Conservation (phyloP, 768 basidiomycete species). For the Tricholomella constricta region DNA sequence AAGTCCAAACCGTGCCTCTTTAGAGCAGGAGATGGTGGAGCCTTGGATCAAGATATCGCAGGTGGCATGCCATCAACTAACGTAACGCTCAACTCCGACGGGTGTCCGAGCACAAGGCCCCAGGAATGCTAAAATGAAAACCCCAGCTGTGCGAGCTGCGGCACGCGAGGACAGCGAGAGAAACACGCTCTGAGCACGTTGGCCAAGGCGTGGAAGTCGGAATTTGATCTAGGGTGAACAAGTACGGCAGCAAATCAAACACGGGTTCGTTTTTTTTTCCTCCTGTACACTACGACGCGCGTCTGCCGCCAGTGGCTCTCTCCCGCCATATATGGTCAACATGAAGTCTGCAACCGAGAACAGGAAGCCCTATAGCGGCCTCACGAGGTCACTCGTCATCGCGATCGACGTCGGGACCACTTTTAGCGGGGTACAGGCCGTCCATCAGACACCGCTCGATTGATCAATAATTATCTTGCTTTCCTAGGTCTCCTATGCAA, state of each 20-base stretch:
- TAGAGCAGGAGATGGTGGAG: conserved; percentile 17
- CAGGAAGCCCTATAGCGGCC: conserved; percentile 73
- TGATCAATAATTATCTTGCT: conserved; percentile 8
- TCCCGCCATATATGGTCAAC: conserved; percentile 10
- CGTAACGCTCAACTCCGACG: conserved; percentile 5
- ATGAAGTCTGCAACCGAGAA: conserved; percentile 45
- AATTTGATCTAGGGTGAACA: conserved; percentile 15
- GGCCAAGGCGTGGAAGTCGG: conserved; percentile 2
- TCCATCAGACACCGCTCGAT: background rate
- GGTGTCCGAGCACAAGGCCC: conserved; percentile 13
- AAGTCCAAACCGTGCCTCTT: conserved; percentile 17
- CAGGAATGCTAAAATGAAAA: conserved; percentile 13
- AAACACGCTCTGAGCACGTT: conserved; percentile 14
- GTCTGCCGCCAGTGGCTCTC: conserved; percentile 7
- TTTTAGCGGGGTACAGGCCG: conserved; percentile 64
- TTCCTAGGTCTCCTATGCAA: conserved; percentile 71
- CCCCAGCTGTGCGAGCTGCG: conserved; percentile 6
- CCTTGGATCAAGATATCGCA: conserved; percentile 19
- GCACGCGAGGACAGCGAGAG: conserved; percentile 3
- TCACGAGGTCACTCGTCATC: conserved; percentile 65
- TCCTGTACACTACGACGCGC: conserved; percentile 12
- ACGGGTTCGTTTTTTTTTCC: conserved; percentile 17
- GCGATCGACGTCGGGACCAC: conserved; percentile 85
- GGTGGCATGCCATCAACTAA: conserved; percentile 15
- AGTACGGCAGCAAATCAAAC: conserved; percentile 20